A percentile compares a stretch with the other conserved stretches of the same genome.
Conservation (phyloP, 164 flowering plant species). For the Houttuynia cordata region DNA sequence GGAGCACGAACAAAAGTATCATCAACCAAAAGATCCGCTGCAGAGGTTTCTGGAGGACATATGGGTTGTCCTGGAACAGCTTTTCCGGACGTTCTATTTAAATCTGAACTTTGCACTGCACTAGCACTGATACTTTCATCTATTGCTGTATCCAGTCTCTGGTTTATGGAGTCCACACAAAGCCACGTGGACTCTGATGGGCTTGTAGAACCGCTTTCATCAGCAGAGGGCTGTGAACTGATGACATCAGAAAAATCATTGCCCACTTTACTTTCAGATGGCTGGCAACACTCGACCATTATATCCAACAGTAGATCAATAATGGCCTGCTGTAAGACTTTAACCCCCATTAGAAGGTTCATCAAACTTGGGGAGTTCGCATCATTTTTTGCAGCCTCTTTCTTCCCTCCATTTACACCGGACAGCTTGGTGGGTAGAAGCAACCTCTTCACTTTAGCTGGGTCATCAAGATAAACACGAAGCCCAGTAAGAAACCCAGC, state of each 20-base stretch:
- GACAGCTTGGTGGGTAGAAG: slow-evolving; percentile 95
- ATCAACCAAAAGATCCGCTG: slow-evolving; percentile 36
- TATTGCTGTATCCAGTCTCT: slow-evolving; percentile 21
- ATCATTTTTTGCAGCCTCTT: slow-evolving; percentile 37
- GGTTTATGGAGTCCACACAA: slow-evolving; percentile 46
- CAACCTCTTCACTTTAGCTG: slow-evolving; percentile 90
- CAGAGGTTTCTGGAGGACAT: slow-evolving; percentile 68
- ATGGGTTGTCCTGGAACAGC: slow-evolving; percentile 44
- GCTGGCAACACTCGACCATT: slow-evolving; percentile 99
- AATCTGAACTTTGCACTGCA: slow-evolving; percentile 77
- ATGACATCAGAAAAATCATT: slow-evolving; percentile 41
- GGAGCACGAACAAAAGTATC: slow-evolving; percentile 39
- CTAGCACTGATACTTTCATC: slow-evolving; percentile 26
- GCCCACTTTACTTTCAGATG: slow-evolving; percentile 61
- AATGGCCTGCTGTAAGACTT: slow-evolving; percentile 96
- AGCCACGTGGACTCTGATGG: slow-evolving; percentile 51
- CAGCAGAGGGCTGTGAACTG: slow-evolving; percentile 38
- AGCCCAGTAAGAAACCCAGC: slow-evolving; percentile 97
- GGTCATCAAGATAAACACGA: slow-evolving; percentile 98
- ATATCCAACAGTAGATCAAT: slow-evolving; percentile 91
- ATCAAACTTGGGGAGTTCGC: slow-evolving; percentile 89
- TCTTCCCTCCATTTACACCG: slow-evolving; percentile 57
- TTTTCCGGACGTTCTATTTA: slow-evolving; percentile 26
- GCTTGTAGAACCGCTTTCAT: slow-evolving; percentile 32
- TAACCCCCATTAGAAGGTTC: slow-evolving; percentile 98